phyloP scores from a whole-genome alignment of 2,329 filamentous ascomycete species.

The Phoma sp. region DNA sequence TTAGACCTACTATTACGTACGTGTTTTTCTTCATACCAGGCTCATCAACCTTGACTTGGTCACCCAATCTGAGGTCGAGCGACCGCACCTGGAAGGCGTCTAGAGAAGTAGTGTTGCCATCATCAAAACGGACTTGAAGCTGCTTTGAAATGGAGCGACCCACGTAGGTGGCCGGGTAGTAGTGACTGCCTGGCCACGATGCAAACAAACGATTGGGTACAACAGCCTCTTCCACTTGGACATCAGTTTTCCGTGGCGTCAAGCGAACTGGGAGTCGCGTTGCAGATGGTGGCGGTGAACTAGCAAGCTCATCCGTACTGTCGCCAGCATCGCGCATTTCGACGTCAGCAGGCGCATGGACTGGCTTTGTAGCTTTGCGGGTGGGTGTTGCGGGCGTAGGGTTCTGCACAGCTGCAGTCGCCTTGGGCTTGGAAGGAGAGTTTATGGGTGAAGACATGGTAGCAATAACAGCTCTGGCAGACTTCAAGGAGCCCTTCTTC shows the following conservation, averaged over 20 bases:
- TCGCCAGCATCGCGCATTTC: constrained; percentile 30
- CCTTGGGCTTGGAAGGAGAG: constrained; percentile 24
- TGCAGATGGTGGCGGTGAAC: constrained; percentile 23
- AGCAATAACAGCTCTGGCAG: constrained; percentile 32
- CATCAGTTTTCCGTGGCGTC: constrained; percentile 3
- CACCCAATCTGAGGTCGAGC: constrained; percentile 54
- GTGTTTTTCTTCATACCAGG: constrained; percentile 53
- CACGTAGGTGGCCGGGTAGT: constrained; percentile 67
- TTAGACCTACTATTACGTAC: constrained; percentile 55
- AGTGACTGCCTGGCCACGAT: constrained; percentile 64
- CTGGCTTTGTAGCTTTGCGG: not conserved
- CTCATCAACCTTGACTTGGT: constrained; percentile 57
- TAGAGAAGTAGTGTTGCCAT: constrained; percentile 53
- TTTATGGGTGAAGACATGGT: constrained; percentile 27
- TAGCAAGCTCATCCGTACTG: constrained; percentile 31
- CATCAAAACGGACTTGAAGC: constrained; percentile 58
- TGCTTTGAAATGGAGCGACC: constrained; percentile 53
- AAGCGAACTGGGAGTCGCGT: constrained; percentile 23
- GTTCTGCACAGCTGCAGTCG: constrained; percentile 2
- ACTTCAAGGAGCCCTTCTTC: constrained; percentile 38
- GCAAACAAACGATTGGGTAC: constrained; percentile 65
- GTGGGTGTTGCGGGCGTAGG: constrained; percentile 25
- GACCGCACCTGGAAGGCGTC: constrained; percentile 50
- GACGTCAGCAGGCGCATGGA: constrained; percentile 18
- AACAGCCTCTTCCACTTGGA: constrained; percentile 31